Percentiles rank a stretch among this genome's conserved stretches.
Evolutionary conservation across 768 basidiomycete genomes (phyloP).

Genomic region (Phanerodontia chrysosporium): DNA sequence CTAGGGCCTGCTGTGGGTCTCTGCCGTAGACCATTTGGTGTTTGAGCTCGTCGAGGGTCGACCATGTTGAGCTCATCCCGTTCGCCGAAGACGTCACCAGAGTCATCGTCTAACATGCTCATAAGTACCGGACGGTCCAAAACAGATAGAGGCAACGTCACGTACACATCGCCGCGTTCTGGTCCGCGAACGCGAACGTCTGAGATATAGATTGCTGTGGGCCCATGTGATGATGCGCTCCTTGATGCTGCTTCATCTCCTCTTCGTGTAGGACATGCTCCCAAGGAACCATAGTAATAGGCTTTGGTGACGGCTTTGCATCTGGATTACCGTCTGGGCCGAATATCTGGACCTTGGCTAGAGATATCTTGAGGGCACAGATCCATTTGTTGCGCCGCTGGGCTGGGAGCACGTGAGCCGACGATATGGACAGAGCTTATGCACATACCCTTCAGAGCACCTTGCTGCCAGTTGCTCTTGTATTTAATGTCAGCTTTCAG

Average conservation of each 20-base stretch:
- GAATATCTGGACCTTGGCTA: slow-evolving; percentile 68
- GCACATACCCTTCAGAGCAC: slow-evolving; percentile 55
- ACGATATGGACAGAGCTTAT: background rate
- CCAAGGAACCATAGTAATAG: slow-evolving; percentile 74
- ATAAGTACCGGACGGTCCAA: background rate
- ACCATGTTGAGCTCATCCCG: slow-evolving; percentile 17
- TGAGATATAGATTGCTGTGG: slow-evolving; percentile 8
- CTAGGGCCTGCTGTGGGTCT: background rate
- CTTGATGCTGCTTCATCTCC: slow-evolving; percentile 24
- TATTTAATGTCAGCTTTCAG: slow-evolving; percentile 82
- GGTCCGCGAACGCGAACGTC: slow-evolving; percentile 23
- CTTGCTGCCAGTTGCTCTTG: slow-evolving; percentile 84
- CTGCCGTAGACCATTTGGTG: background rate
- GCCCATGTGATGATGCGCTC: background rate
- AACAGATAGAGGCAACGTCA: background rate
- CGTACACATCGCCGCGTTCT: slow-evolving; percentile 21
- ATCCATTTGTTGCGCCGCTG: slow-evolving; percentile 90
- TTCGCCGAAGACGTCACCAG: slow-evolving; percentile 19
- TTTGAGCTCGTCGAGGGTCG: background rate
- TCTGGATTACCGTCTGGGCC: slow-evolving; percentile 59
- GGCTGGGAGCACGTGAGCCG: slow-evolving; percentile 31
- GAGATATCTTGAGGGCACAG: slow-evolving; percentile 72
- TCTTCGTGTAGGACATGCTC: slow-evolving; percentile 48
- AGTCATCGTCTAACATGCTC: slow-evolving; percentile 17
- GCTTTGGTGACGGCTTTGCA: slow-evolving; percentile 46